Evolutionary conservation across 2,329 filamentous ascomycete species (phyloP), one percentile per base, ranked within the genome.

Genomic region (Oidium heveae): DNA sequence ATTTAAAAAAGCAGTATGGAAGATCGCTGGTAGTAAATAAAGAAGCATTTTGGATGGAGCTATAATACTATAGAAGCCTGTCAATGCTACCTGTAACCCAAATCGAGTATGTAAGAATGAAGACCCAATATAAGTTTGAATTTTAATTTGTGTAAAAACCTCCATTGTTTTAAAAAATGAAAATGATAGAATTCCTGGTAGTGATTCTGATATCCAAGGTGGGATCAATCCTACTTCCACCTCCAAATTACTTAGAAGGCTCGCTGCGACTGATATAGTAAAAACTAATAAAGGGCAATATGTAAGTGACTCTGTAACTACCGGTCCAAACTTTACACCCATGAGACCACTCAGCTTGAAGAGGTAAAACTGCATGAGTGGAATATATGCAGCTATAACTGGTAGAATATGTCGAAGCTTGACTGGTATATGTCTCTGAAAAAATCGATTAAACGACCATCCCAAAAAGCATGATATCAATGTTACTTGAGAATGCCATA

Each of bases 311-410:
- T 94, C 86, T 0, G 82, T 88, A 54, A 86, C 65, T 7, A 87
- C 63, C 0, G 91, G 88, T 0, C 89, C 91, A 63, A 76, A 76
- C 8, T 74, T 69, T 16, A 80, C 78, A 0, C 84, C 84, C 20
- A 94, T 68, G 9, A 68, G 61, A 4, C 70, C 72, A 66, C 84
- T 93, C 63, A 75, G 70, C 55, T 73, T 70, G 63, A 81, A 82
- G n/a, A 91, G 67, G 49, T 80, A 72, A 63, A 75, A 82, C 64
- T 95, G 86, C 16, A 82, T 66, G 9, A 76, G 70, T 0, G 88
- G 88, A 24, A 84, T 76, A 69, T 79, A 87, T 57, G 83, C 74
- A 4, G 86, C 84, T 44, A 91, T 68, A 9, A 93, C 68, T 3
- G 87, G 84, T 6, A 91, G 70, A 57, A 82, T 68, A 54, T 71